A percentile compares a stretch with the other conserved stretches of the same genome.
These are phyloP conservation scores for Phytophthora citrophthora DNA, from an alignment of 352 stramenopile species.

Conservation along the genomic window DNA sequence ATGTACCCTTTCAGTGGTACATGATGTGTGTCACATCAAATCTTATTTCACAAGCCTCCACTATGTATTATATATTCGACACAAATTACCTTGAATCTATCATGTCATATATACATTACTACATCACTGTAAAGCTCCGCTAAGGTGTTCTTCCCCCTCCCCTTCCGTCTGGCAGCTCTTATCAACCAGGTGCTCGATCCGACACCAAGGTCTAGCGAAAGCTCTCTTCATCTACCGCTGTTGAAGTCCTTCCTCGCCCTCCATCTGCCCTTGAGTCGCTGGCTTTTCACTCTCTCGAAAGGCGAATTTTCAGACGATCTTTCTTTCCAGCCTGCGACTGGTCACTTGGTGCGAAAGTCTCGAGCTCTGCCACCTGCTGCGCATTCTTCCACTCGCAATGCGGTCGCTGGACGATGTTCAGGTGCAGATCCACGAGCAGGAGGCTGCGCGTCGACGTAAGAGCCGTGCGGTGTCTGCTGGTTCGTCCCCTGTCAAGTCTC, in stretches of 20 bases:
- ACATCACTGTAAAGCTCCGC: no score
- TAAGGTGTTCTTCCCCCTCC: constrained; percentile 1
- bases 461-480: not conserved
- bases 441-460: constrained; percentile 3
- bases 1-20: not conserved
- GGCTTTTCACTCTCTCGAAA: constrained; percentile 9
- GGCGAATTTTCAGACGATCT: constrained; percentile 9
- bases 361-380: constrained; percentile 15
- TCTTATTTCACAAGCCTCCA: no score
- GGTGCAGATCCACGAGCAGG: constrained; percentile 8
- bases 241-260: not conserved
- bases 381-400: constrained; percentile 8
- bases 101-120: no score
- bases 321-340: constrained; percentile 34
- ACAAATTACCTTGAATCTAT: no score
- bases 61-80: no score
- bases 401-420: constrained; percentile 19
- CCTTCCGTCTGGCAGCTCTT: constrained; percentile 8
- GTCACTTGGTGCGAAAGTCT: constrained; percentile 3
- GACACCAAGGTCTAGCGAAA: not conserved
- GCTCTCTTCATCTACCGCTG: constrained; percentile 1
- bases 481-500: constrained; percentile 13
- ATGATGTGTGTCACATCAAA: no score
- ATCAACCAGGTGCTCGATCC: constrained; percentile 10
- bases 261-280: not conserved